Percentiles rank a stretch among this genome's conserved stretches.
Conservation (phyloP, 2,329 filamentous ascomycete species). For the Nemania diffusa region DNA sequence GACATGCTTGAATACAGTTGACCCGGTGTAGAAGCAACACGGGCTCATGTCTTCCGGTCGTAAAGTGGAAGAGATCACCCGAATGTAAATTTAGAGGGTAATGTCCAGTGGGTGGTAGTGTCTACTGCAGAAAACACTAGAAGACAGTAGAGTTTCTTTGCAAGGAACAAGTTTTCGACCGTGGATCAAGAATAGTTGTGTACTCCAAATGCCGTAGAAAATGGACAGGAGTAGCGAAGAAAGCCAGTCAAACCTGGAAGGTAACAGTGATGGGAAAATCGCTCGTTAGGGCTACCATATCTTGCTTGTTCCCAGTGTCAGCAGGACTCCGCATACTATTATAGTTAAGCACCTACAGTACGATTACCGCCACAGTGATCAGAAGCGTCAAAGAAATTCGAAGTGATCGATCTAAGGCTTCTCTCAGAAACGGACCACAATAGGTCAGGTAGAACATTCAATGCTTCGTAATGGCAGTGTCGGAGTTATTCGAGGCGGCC, state of each 20-base stretch:
- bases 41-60: conserved; percentile 24
- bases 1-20: conserved; percentile 19
- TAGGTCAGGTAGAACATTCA: conserved; percentile 21
- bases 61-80: conserved; percentile 24
- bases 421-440: conserved; percentile 25
- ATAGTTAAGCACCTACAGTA: conserved; percentile 26
- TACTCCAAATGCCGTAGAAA: conserved; percentile 24
- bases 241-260: conserved; percentile 23
- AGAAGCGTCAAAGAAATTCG: conserved; percentile 23
- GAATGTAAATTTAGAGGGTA: conserved; percentile 25
- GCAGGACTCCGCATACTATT: conserved; percentile 27
- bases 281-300: conserved; percentile 24
- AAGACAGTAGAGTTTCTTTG: conserved; percentile 21
- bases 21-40: conserved; percentile 21
- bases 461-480: conserved; percentile 25
- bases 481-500: conserved; percentile 22
- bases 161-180: conserved; percentile 24
- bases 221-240: conserved; percentile 25
- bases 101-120: conserved; percentile 24
- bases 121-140: conserved; percentile 23
- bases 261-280: conserved; percentile 25
- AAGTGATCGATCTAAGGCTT: conserved; percentile 24
- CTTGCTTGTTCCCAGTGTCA: conserved; percentile 28
- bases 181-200: conserved; percentile 23
- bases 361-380: conserved; percentile 21